Conservation (phyloP, 257 asterid genomes). For the Agastache rugosa region DNA sequence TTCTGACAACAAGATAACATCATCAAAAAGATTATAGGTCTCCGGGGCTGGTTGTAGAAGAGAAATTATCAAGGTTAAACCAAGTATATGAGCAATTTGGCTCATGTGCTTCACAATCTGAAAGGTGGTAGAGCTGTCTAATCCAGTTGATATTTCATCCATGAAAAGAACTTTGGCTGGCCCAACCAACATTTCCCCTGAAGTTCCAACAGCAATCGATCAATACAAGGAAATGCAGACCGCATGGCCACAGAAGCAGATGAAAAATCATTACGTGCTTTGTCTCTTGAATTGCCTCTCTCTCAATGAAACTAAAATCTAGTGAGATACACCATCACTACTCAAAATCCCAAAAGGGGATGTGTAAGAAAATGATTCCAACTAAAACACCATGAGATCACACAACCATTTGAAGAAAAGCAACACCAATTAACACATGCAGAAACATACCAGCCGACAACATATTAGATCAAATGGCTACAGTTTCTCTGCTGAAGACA, state of each 20-base stretch:
- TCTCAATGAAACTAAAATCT: not conserved
- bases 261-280: not conserved
- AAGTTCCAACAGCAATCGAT: not conserved
- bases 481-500: not conserved
- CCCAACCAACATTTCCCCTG: conserved; percentile 70
- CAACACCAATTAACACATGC: not conserved
- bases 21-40: conserved; percentile 59
- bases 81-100: conserved; percentile 49
- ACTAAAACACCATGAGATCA: not conserved
- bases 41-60: conserved; percentile 69
- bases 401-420: not conserved
- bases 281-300: no score
- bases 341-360: not conserved
- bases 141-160: conserved; percentile 66
- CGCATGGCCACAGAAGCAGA: not conserved
- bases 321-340: not conserved
- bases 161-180: conserved; percentile 50
- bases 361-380: not conserved
- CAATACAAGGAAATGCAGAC: not conserved
- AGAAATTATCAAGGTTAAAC: conserved; percentile 52
- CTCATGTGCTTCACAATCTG: conserved; percentile 54
- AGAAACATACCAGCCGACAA: no score
- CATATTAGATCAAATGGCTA: not conserved
- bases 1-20: conserved; percentile 55
- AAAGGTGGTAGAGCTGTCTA: conserved; percentile 66